Evolutionary conservation across 1,284 basidiomycete species (phyloP).

Genomic region (Ustilago esculenta): DNA sequence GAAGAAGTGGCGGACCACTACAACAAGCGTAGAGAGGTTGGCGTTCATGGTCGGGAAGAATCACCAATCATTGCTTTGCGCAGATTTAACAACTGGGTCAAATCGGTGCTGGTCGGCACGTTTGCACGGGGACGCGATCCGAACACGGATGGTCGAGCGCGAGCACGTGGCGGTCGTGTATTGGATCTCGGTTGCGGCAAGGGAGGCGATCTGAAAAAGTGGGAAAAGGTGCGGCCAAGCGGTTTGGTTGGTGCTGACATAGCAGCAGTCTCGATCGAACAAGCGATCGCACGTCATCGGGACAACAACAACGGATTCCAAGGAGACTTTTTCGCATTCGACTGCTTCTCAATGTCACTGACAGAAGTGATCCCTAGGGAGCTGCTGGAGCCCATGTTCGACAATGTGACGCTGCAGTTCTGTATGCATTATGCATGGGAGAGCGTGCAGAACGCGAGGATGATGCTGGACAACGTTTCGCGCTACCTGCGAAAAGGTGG

Average conservation of each 20-base stretch:
- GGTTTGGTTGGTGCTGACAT: slow-evolving; percentile 89
- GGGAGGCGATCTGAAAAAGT: slow-evolving; percentile 95
- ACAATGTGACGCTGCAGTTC: slow-evolving; percentile 97
- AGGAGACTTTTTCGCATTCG: slow-evolving; percentile 84
- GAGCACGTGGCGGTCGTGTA: slow-evolving; percentile 74
- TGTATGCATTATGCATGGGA: slow-evolving; percentile 99
- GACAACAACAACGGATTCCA: slow-evolving; percentile 73
- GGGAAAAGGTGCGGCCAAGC: slow-evolving; percentile 84
- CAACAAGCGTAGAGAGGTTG: slow-evolving; percentile 90
- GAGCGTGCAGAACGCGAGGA: slow-evolving; percentile 81
- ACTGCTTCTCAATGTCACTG: slow-evolving; percentile 84
- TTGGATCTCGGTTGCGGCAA: slow-evolving; percentile 98
- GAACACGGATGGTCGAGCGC: slow-evolving; percentile 23
- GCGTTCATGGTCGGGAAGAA: slow-evolving; percentile 81
- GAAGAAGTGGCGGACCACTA: slow-evolving; percentile 68
- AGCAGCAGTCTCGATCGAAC: slow-evolving; percentile 86
- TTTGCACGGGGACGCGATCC: slow-evolving; percentile 40
- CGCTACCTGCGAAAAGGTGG: slow-evolving; percentile 83
- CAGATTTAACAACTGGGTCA: slow-evolving; percentile 92
- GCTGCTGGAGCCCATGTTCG: slow-evolving; percentile 75
- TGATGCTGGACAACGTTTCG: slow-evolving; percentile 92
- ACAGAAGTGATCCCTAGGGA: slow-evolving; percentile 76
- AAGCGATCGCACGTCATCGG: slow-evolving; percentile 78
- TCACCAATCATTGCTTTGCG: slow-evolving; percentile 96
- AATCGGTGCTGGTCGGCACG: slow-evolving; percentile 51